Percentiles rank a stretch among this genome's conserved stretches.
Conservation (phyloP, 352 stramenopile genomes). For the Phytophthora meadii region DNA sequence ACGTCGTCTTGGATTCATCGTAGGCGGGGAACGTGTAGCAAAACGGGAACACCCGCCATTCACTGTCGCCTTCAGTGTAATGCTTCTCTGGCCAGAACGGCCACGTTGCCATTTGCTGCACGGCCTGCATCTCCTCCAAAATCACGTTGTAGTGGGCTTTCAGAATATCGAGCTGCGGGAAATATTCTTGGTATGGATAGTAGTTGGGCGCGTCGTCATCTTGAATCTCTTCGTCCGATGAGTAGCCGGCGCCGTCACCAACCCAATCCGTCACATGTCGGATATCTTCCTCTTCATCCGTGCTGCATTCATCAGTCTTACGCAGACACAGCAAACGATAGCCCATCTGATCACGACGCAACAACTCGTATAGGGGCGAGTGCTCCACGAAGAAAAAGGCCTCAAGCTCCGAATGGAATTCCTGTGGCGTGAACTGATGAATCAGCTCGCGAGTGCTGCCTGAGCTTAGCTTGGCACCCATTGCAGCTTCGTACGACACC, state of each 20-base stretch:
- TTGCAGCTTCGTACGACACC: constrained; percentile 50
- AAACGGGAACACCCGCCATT: constrained; percentile 91
- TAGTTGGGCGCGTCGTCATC: constrained; percentile 80
- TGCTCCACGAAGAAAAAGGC: constrained; percentile 63
- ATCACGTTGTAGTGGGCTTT: constrained; percentile 79
- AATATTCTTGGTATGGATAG: constrained; percentile 77
- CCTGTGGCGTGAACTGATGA: constrained; percentile 42
- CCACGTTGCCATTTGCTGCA: constrained; percentile 68
- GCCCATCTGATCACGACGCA: constrained; percentile 55
- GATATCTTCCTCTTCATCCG: constrained; percentile 42
- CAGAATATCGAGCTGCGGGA: constrained; percentile 79
- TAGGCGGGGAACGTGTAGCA: constrained; percentile 92
- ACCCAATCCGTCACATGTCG: constrained; percentile 40
- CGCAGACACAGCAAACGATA: constrained; percentile 60
- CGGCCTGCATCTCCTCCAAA: constrained; percentile 73
- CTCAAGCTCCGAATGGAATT: constrained; percentile 62
- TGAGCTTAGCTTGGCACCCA: constrained; percentile 55
- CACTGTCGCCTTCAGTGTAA: constrained; percentile 72
- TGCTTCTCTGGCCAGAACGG: constrained; percentile 89
- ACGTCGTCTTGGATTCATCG: constrained; percentile 83
- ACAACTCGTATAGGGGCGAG: constrained; percentile 52
- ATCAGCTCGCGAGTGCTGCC: constrained; percentile 42
- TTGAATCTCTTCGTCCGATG: constrained; percentile 68
- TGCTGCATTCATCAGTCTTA: constrained; percentile 39
- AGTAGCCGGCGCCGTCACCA: constrained; percentile 39